Percentiles rank a stretch among this genome's conserved stretches.
Evolutionary conservation across 2,329 filamentous ascomycete genomes (phyloP).

Genomic region (Cordyceps farinosa): DNA sequence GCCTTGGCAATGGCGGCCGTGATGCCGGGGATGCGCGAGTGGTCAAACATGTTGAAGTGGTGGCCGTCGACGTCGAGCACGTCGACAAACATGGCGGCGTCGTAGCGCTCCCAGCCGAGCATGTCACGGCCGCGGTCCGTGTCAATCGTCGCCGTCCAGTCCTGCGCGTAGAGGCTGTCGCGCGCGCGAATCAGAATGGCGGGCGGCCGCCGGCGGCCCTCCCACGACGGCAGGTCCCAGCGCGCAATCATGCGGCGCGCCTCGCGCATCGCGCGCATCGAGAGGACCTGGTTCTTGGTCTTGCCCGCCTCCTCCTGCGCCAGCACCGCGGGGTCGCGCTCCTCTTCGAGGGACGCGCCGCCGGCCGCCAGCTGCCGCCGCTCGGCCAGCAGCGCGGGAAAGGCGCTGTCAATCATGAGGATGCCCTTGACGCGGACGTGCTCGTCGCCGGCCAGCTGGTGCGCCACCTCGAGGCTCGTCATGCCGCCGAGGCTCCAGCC

Average conservation of each 20-base stretch:
- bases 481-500: slow-evolving; percentile 56
- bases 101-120: slow-evolving; percentile 50
- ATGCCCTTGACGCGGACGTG: slow-evolving; percentile 45
- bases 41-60: slow-evolving; percentile 47
- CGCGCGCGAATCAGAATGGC: slow-evolving; percentile 45
- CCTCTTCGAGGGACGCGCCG: background rate
- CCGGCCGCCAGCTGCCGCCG: slow-evolving; percentile 15
- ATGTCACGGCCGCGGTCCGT: slow-evolving; percentile 32
- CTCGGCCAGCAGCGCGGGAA: slow-evolving; percentile 26
- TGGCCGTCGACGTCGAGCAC: slow-evolving; percentile 49
- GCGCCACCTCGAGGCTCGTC: slow-evolving; percentile 48
- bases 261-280: slow-evolving; percentile 40
- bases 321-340: background rate
- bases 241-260: slow-evolving; percentile 37
- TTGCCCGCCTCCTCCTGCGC: slow-evolving; percentile 28
- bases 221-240: slow-evolving; percentile 42
- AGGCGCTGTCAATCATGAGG: slow-evolving; percentile 51
- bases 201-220: slow-evolving; percentile 32
- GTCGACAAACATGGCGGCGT: slow-evolving; percentile 40
- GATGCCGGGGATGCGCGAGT: slow-evolving; percentile 27
- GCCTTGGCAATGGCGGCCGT: slow-evolving; percentile 25
- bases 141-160: slow-evolving; percentile 38
- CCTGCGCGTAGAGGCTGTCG: slow-evolving; percentile 35
- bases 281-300: slow-evolving; percentile 33
- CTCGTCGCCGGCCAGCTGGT: slow-evolving; percentile 36